These are phyloP conservation scores for Claviceps sp. DNA, from an alignment of 2,329 filamentous ascomycete genomes.

Conservation along the genomic window DNA sequence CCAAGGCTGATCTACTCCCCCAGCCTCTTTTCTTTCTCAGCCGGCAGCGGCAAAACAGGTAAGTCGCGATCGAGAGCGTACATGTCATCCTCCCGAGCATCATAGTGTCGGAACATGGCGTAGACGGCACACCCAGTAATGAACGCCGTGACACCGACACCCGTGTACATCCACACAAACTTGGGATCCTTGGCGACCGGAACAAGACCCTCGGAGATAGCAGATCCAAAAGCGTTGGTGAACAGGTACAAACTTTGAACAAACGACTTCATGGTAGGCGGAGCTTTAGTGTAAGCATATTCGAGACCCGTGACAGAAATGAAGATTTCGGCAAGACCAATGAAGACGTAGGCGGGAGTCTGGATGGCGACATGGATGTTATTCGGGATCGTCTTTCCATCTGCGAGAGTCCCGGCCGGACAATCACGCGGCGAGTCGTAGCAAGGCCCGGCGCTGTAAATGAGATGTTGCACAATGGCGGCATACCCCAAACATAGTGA, in stretches of 20 bases:
- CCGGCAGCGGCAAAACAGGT: constrained; percentile 9
- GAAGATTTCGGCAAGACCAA: constrained; percentile 47
- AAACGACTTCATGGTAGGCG: constrained; percentile 53
- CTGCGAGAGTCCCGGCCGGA: constrained; percentile 14
- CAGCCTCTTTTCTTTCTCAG: background rate
- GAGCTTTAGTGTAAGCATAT: constrained; percentile 63
- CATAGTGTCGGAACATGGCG: constrained; percentile 24
- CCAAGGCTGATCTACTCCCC: too few relatives aligned
- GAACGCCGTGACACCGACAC: constrained; percentile 36
- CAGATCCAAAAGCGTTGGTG: constrained; percentile 44
- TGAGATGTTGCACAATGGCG: constrained; percentile 44
- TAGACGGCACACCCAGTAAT: constrained; percentile 40
- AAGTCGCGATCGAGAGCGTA: constrained; percentile 24
- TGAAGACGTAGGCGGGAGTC: constrained; percentile 41
- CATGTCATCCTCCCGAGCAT: constrained; percentile 24
- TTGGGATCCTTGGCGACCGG: constrained; percentile 49
- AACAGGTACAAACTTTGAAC: constrained; percentile 46
- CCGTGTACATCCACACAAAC: constrained; percentile 53
- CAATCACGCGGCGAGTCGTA: constrained; percentile 31
- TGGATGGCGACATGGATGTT: constrained; percentile 42
- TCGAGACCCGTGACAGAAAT: constrained; percentile 56
- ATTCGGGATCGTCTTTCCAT: constrained; percentile 21
- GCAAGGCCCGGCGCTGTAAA: constrained; percentile 41
- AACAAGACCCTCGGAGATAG: constrained; percentile 47
- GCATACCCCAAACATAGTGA: constrained; percentile 44